A percentile compares a stretch with the other conserved stretches of the same genome.
phyloP scores from a whole-genome alignment of 768 basidiomycete species.

The Sarcodon sp. region DNA sequence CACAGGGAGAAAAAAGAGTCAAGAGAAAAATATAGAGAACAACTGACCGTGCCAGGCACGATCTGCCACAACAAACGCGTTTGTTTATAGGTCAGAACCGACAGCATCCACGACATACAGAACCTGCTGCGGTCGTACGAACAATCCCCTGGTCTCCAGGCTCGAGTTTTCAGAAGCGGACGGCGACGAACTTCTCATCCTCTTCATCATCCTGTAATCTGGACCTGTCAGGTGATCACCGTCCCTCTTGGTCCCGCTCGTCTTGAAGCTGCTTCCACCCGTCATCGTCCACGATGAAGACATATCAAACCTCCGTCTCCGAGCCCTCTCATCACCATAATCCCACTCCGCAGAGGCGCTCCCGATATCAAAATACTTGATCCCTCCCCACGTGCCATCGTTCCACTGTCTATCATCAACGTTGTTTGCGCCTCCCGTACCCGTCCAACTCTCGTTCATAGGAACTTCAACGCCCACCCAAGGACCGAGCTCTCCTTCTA shows the following conservation, averaged over 20 bases:
- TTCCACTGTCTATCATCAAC: slow-evolving; percentile 69
- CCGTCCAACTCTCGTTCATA: slow-evolving; percentile 39
- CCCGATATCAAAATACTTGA: slow-evolving; percentile 70
- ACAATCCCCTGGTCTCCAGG: slow-evolving; percentile 59
- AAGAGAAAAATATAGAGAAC: neutral
- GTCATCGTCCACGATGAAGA: slow-evolving; percentile 9
- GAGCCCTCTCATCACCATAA: slow-evolving; percentile 32
- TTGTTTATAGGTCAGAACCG: slow-evolving; percentile 38
- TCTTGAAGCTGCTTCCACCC: slow-evolving; percentile 20
- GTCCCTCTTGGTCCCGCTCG: slow-evolving; percentile 33
- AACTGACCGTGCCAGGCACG: neutral
- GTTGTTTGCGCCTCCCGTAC: slow-evolving; percentile 19
- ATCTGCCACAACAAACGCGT: neutral
- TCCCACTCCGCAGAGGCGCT: slow-evolving; percentile 46
- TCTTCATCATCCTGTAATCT: slow-evolving; percentile 25
- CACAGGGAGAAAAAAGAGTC: neutral
- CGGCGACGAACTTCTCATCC: slow-evolving; percentile 59
- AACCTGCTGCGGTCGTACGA: slow-evolving; percentile 79
- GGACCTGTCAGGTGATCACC: slow-evolving; percentile 40
- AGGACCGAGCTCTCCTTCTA: slow-evolving; percentile 66
- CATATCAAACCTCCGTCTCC: slow-evolving; percentile 25
- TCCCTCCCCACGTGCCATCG: slow-evolving; percentile 73
- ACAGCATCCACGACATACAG: slow-evolving; percentile 81
- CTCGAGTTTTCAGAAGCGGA: slow-evolving; percentile 43
- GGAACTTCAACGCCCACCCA: slow-evolving; percentile 93